Evolutionary conservation across 805 yeast genomes (phyloP).

Genomic region (Candida argentea): DNA sequence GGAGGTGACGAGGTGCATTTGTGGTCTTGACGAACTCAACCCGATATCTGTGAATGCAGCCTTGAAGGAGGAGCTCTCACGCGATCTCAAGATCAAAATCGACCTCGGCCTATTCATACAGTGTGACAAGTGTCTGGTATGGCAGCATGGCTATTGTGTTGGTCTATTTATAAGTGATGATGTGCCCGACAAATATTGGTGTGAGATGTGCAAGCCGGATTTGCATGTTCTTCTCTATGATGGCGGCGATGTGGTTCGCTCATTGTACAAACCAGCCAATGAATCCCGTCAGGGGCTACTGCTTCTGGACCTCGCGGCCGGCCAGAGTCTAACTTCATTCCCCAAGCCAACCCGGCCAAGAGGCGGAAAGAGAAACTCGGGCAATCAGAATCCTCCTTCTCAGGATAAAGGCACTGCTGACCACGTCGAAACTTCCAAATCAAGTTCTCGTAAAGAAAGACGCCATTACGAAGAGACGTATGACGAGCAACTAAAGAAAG

Average conservation of each 20-base stretch:
- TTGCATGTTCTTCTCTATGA: conserved; percentile 47
- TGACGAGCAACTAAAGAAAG: conserved; percentile 36
- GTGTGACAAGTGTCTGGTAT: conserved; percentile 84
- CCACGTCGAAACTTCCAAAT: conserved; percentile 1
- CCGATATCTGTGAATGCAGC: conserved; percentile 14
- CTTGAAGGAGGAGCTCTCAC: conserved; percentile 15
- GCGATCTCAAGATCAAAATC: conserved; percentile 26
- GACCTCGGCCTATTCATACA: conserved; percentile 66
- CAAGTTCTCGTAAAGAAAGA: conserved; percentile 17
- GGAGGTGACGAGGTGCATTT: conserved; percentile 33
- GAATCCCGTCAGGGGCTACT: conserved; percentile 29
- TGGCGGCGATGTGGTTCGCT: conserved; percentile 14
- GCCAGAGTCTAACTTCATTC: background rate
- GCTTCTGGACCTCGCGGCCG: conserved; percentile 7
- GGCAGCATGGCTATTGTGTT: conserved; percentile 98
- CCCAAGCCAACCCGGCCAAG: conserved; percentile 15
- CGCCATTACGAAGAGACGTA: conserved; percentile 24
- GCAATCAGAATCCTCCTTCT: conserved; percentile 4
- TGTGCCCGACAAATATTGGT: conserved; percentile 91
- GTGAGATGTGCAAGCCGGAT: conserved; percentile 86
- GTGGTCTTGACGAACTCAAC: conserved; percentile 30
- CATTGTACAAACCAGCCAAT: conserved; percentile 32
- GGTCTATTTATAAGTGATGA: conserved; percentile 65
- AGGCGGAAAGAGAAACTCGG: conserved; percentile 10
- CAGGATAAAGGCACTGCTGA: conserved; percentile 2